Evolutionary conservation across 1,139 yeast genomes (phyloP), one percentile per base, ranked within the genome.

Genomic region (Candida freyschussii): DNA sequence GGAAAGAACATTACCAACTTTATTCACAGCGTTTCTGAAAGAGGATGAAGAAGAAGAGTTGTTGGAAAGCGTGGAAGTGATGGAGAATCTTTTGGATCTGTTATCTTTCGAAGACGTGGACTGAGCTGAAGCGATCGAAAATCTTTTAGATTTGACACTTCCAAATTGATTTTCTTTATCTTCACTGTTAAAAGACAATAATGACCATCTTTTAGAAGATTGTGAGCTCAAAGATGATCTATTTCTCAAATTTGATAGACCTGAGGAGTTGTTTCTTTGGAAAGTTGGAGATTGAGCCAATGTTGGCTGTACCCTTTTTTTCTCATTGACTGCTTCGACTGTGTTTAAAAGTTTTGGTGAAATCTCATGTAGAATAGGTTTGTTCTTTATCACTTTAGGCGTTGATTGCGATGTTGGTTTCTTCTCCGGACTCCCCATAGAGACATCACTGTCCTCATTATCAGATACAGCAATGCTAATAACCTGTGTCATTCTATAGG

Each of bases 1-100:
- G 1, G 55, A 43, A 13, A 56, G 39, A 5, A 43, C 53, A 21
- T 49, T 50, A 2, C 53, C 54, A 13, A 56, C 44, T 28, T 48
- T 55, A n/a, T 44, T 49, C 7, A 57, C 52, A 10, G 50, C 46
- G 13, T 50, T 40, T 30, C 52, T 50, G 39, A 56, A 40, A 1
- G 52, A 45, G 10, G 40, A 39, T 2, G 39, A 34, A 4, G 50
- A 37, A 2, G 52, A 43, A 5, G 47, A 41, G 7, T 27, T 26
- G 4, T 37, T 24, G 7, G 48, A 45, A 3, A 38, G 37, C 4
- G 41, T 34, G 4, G 52, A 47, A 12, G 42, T 37, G 5, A 46
- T 47, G 7, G 52, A 47, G 26, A 45, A 42, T 35, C 52, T 41
- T 30, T 48, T 48, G 1, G 43, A 35, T 21, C 36, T 45, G 17